Percentiles rank a stretch among this genome's conserved stretches.
Evolutionary conservation across 352 stramenopile genomes (phyloP).

Genomic region (Aphanomyces stellatus): DNA sequence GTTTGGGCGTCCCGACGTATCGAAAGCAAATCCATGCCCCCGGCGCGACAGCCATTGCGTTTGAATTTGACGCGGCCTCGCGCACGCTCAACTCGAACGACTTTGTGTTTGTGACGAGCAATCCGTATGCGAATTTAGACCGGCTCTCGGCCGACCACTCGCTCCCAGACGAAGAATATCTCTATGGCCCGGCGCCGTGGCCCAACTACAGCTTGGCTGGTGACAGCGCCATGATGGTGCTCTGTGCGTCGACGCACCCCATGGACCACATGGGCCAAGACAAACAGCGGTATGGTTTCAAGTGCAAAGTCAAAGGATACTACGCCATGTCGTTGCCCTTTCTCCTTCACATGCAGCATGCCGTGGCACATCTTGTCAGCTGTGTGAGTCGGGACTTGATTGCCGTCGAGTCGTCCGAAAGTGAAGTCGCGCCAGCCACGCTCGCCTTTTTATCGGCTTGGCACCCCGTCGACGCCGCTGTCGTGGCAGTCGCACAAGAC

Average conservation of each 20-base stretch:
- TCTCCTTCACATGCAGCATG: background rate
- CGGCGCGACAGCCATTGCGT: constrained; percentile 43
- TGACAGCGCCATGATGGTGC: constrained; percentile 55
- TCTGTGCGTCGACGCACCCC: constrained; percentile 53
- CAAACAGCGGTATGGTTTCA: constrained; percentile 50
- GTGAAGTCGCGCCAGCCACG: background rate
- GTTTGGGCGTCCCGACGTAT: constrained; percentile 42
- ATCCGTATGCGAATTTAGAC: background rate
- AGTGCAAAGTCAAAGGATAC: constrained; percentile 43
- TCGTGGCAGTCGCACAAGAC: background rate
- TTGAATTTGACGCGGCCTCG: constrained; percentile 58
- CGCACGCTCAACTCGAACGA: constrained; percentile 49
- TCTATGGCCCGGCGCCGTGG: background rate
- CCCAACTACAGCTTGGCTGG: constrained; percentile 27
- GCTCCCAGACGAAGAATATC: background rate
- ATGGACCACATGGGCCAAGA: constrained; percentile 29
- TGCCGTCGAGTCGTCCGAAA: background rate
- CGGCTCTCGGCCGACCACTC: background rate
- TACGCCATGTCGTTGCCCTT: constrained; percentile 2
- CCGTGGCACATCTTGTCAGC: background rate
- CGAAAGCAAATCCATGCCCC: constrained; percentile 47
- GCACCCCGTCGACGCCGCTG: background rate
- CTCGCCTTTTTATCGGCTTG: background rate
- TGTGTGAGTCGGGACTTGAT: background rate
- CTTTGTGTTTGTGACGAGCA: constrained; percentile 52